A percentile compares a stretch with the other conserved stretches of the same genome.
Conservation (phyloP, 2,329 filamentous ascomycete species). For the Penicillium freii region DNA sequence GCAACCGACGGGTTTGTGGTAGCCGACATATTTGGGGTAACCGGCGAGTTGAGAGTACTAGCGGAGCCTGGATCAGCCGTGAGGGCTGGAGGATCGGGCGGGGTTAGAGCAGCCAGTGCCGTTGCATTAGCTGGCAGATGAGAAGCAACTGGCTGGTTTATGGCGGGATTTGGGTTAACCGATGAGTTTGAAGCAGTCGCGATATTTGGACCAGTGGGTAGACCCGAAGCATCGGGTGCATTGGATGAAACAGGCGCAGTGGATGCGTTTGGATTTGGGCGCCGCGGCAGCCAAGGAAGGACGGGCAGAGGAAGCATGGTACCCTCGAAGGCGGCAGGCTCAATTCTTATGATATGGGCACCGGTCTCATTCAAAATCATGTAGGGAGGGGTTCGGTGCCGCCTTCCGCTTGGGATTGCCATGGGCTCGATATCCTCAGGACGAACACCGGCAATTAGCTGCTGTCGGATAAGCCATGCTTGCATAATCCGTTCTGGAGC, state of each 20-base stretch:
- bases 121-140: no score
- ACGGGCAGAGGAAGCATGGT: neutral
- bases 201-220: neutral
- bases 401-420: neutral
- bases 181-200: neutral
- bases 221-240: neutral
- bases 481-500: constrained; percentile 18
- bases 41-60: no score
- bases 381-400: constrained; percentile 47
- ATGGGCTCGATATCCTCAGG: constrained; percentile 25
- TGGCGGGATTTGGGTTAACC: neutral
- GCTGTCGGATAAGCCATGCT: constrained; percentile 30
- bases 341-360: neutral
- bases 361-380: constrained; percentile 28
- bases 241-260: neutral
- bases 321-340: constrained; percentile 4
- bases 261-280: neutral
- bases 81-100: no score
- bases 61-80: no score
- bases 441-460: constrained; percentile 30
- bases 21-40: no score
- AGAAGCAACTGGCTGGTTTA: neutral
- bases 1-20: neutral
- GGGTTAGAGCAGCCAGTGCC: no score
- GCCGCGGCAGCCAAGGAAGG: neutral